Base-by-base conservation (phyloP, 2,329 filamentous ascomycete species). In the Aspergillus sp. region DNA sequence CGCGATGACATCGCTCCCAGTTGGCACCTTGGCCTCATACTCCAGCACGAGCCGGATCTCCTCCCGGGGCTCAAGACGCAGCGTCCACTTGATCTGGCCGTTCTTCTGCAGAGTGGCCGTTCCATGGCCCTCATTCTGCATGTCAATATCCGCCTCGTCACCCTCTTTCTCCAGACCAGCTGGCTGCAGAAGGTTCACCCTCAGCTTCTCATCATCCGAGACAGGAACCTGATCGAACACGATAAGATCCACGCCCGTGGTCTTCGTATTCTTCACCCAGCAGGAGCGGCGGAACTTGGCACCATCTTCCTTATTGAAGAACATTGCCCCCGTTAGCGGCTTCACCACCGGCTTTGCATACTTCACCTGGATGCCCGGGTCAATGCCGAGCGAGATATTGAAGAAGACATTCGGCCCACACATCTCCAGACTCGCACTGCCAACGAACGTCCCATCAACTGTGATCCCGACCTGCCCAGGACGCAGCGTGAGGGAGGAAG, bases 1-100 rank as follows among this genome's bases (percentile, higher is more conserved):
- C 27, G 27, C 27, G 13, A 39, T 34, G 27, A 30, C 60, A 41
- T 65, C 58, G 20, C 49, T 59, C 19, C 70, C 68, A 37, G 52
- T 65, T 2, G 86, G 86, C 63, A 84, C 76, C 20, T 78, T 79
- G 17, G 86, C 81, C 59, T 84, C 80, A 71, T 89, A 89, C 73
- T 87, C 84, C 58, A 90, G 67, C 22, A 74, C 73, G 60, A 89
- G 70, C 70, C 81, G 82, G 15, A 84, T 82, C 3, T 81, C 79
- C 64, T 80, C 79, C 24, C 86, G 84, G 0, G 83, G 79, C 59
- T 86, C 82, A 51, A 89, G 70, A 44, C 70, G 77, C 11, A 89
- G 79, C 52, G 83, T 79, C 84, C 86, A 89, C 54, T 71, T 70
- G 4, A 89, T 70, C 70, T 87, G 81, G 2, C 86, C 86, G 4